phyloP scores from a whole-genome alignment of 2,329 filamentous ascomycete genomes.

The Colletotrichum sojae region DNA sequence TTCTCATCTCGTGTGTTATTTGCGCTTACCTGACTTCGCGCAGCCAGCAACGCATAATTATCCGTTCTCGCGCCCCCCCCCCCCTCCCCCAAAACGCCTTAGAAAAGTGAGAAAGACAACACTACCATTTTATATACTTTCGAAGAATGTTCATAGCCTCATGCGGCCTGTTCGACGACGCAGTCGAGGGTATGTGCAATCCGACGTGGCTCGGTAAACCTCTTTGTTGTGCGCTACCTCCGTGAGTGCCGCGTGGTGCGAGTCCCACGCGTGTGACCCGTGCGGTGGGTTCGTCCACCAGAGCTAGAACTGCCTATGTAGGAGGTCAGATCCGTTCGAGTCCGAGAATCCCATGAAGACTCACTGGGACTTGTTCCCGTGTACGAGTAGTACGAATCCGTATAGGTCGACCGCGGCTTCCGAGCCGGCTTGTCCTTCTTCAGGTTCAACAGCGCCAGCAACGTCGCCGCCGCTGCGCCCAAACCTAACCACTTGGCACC shows the following conservation, averaged over 20 bases:
- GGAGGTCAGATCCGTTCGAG: slow-evolving; percentile 42
- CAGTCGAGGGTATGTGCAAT: slow-evolving; percentile 13
- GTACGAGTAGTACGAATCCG: slow-evolving; percentile 69
- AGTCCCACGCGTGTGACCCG: slow-evolving; percentile 38
- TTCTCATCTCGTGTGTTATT: slow-evolving; percentile 20
- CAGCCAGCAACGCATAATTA: slow-evolving; percentile 1
- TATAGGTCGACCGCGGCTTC: slow-evolving; percentile 61
- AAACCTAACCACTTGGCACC: slow-evolving; percentile 68
- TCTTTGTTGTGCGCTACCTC: slow-evolving; percentile 43
- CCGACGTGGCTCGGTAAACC: background rate
- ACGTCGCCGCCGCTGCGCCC: slow-evolving; percentile 64
- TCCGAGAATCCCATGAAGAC: slow-evolving; percentile 49
- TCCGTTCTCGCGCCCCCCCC: slow-evolving; percentile 8
- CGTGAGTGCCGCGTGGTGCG: slow-evolving; percentile 48
- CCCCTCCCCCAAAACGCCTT: slow-evolving; percentile 24
- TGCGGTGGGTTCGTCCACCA: slow-evolving; percentile 56
- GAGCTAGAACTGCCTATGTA: slow-evolving; percentile 62
- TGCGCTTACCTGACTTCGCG: background rate
- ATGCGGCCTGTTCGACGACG: background rate
- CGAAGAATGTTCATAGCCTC: slow-evolving; percentile 19
- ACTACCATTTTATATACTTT: slow-evolving; percentile 37
- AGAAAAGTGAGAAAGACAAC: background rate
- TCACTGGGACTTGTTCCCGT: slow-evolving; percentile 66
- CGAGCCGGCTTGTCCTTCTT: slow-evolving; percentile 62
- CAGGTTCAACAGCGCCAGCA: slow-evolving; percentile 69